Evolutionary conservation across 139 green algal genomes (phyloP).

Genomic region (Auxenochlorella pyrenoidosa): DNA sequence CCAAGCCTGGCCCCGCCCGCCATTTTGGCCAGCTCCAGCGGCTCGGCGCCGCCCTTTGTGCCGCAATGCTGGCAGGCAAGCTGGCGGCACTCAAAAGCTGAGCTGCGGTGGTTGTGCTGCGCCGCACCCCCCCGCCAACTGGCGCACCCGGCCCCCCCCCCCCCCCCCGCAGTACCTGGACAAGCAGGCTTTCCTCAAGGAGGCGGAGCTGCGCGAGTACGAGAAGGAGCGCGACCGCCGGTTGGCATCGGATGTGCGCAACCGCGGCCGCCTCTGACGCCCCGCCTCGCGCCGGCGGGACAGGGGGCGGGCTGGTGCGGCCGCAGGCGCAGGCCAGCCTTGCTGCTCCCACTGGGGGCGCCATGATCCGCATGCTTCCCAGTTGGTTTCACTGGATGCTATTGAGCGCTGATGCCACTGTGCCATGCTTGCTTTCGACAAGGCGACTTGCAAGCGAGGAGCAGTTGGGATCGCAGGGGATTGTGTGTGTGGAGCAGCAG

Average conservation of each 20-base stretch:
- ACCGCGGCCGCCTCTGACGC: slow-evolving; percentile 51
- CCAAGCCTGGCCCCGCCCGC: neutral
- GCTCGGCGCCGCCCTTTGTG: neutral
- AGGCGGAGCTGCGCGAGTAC: slow-evolving; percentile 86
- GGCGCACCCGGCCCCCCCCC: too few species aligned
- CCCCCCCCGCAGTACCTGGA: slow-evolving; percentile 72
- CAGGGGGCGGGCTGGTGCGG: too few species aligned
- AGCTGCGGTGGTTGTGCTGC: neutral
- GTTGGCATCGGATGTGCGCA: slow-evolving; percentile 70
- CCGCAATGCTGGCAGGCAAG: neutral
- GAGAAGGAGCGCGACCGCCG: slow-evolving; percentile 85
- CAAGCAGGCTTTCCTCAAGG: slow-evolving; percentile 87
- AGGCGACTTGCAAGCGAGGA: neutral
- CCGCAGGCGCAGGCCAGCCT: too few species aligned
- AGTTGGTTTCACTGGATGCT: neutral
- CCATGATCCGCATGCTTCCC: too few species aligned
- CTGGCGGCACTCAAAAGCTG: too few species aligned
- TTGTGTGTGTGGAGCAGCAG: neutral
- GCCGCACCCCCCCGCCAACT: neutral
- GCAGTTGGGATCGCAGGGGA: neutral
- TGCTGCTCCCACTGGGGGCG: too few species aligned
- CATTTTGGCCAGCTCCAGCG: neutral
- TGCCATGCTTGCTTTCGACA: neutral
- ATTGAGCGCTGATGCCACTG: neutral
- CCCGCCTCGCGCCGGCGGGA: too few species aligned